Evolutionary conservation across 2,329 filamentous ascomycete genomes (phyloP).

Genomic region (Tolypocladium endophyticum): DNA sequence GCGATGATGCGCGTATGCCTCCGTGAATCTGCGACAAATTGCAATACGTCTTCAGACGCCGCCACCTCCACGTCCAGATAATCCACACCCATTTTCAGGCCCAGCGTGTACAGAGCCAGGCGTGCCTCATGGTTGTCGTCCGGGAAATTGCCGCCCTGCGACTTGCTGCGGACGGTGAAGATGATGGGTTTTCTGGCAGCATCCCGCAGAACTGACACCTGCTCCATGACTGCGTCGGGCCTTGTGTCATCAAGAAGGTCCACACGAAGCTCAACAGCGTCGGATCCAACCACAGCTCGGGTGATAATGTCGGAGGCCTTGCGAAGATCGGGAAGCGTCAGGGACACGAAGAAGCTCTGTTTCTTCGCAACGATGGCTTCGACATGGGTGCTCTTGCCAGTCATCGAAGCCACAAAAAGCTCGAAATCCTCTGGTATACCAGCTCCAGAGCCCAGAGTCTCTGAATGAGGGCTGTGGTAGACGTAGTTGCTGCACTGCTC

Average conservation of each 20-base stretch:
- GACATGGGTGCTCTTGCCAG: constrained; percentile 35
- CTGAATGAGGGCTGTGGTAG: constrained; percentile 69
- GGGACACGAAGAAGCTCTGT: constrained; percentile 83
- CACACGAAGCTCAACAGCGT: constrained; percentile 89
- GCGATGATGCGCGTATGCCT: constrained; percentile 77
- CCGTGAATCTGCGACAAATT: constrained; percentile 54
- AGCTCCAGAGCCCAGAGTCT: constrained; percentile 10
- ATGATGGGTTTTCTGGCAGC: constrained; percentile 69
- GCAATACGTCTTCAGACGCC: constrained; percentile 66
- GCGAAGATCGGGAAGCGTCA: constrained; percentile 70
- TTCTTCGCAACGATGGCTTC: constrained; percentile 37
- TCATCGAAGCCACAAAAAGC: constrained; percentile 28
- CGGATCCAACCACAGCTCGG: constrained; percentile 68
- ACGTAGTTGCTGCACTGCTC: constrained; percentile 88
- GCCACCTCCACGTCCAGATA: constrained; percentile 91
- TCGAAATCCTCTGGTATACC: constrained; percentile 23
- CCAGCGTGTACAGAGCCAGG: constrained; percentile 64
- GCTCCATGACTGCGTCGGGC: constrained; percentile 67
- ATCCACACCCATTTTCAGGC: constrained; percentile 75
- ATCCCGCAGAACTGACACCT: constrained; percentile 70
- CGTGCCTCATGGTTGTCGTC: constrained; percentile 64
- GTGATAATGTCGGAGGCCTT: constrained; percentile 55
- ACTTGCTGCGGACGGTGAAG: constrained; percentile 78
- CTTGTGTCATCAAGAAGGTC: constrained; percentile 73
- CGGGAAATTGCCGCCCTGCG: constrained; percentile 82